Evolutionary conservation across 2,329 filamentous ascomycete genomes (phyloP).

Genomic region (Sporothrix mexicana): DNA sequence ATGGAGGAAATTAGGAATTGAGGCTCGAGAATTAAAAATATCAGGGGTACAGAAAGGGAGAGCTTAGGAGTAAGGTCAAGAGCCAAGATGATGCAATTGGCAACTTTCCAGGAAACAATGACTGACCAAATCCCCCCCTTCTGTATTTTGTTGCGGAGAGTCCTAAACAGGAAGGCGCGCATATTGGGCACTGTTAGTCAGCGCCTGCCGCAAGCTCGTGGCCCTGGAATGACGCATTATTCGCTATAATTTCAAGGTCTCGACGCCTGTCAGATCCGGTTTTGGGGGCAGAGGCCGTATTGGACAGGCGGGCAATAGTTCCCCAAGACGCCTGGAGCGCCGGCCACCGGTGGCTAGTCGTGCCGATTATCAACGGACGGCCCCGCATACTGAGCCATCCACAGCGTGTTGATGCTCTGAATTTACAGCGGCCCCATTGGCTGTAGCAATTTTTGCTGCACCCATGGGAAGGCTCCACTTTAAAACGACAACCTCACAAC

Average conservation of each 20-base stretch:
- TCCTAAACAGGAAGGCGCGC: slow-evolving; percentile 20
- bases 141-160: slow-evolving; percentile 2
- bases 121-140: neutral
- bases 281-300: neutral
- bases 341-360: neutral
- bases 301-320: neutral
- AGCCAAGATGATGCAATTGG: slow-evolving; percentile 4
- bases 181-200: slow-evolving; percentile 8
- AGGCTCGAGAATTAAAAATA: neutral
- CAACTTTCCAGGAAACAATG: neutral
- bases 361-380: slow-evolving; percentile 18
- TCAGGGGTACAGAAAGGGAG: neutral
- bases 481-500: slow-evolving; percentile 2
- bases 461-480: neutral
- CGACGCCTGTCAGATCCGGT: slow-evolving; percentile 6
- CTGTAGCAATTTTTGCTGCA: slow-evolving; percentile 10
- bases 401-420: neutral
- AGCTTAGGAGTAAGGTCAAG: neutral
- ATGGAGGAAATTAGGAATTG: no score
- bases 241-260: slow-evolving; percentile 10
- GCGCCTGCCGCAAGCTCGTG: slow-evolving; percentile 14
- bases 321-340: neutral
- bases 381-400: neutral
- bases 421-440: slow-evolving; percentile 29
- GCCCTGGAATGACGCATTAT: slow-evolving; percentile 23